Evolutionary conservation across 768 basidiomycete genomes (phyloP).

Genomic region (Serendipita sp.): DNA sequence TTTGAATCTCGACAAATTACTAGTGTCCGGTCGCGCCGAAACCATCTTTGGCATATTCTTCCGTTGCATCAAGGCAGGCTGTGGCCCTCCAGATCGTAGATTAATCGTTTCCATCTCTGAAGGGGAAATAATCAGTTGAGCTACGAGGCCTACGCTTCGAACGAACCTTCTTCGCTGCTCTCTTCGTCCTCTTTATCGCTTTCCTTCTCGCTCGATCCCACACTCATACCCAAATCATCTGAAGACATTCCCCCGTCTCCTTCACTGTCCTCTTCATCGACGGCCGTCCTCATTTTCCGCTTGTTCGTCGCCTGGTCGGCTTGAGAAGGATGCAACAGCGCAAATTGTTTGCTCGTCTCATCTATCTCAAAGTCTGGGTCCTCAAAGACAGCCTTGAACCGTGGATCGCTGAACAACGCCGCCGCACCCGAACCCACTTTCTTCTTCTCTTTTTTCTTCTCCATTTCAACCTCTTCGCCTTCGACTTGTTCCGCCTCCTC

Average conservation of each 20-base stretch:
- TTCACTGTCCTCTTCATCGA: conserved; percentile 80
- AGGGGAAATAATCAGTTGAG: not conserved
- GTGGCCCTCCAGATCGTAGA: not conserved
- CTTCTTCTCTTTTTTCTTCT: conserved; percentile 14
- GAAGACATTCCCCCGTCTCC: conserved; percentile 36
- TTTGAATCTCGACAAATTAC: too few relatives aligned
- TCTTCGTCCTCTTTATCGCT: conserved; percentile 14
- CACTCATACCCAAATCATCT: conserved; percentile 15
- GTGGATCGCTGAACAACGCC: conserved; percentile 66
- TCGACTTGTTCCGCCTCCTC: conserved; percentile 26
- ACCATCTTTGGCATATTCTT: too few relatives aligned
- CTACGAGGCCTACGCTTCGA: too few relatives aligned
- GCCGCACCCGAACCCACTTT: conserved; percentile 8
- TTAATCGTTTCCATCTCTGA: not conserved
- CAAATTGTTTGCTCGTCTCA: conserved; percentile 72
- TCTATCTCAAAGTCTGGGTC: conserved; percentile 87
- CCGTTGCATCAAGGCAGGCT: too few relatives aligned
- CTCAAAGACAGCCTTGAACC: conserved; percentile 82
- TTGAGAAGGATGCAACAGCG: conserved; percentile 75
- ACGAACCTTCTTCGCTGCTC: conserved; percentile 13
- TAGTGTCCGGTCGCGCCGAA: too few relatives aligned
- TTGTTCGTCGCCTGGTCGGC: not conserved
- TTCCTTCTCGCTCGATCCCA: conserved; percentile 13
- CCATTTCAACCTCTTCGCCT: conserved; percentile 20
- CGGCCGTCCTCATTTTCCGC: conserved; percentile 45